A percentile compares a stretch with the other conserved stretches of the same genome.
These are phyloP conservation scores for Cercospora sojina DNA, from an alignment of 2,329 filamentous ascomycete genomes.

Conservation along the genomic window DNA sequence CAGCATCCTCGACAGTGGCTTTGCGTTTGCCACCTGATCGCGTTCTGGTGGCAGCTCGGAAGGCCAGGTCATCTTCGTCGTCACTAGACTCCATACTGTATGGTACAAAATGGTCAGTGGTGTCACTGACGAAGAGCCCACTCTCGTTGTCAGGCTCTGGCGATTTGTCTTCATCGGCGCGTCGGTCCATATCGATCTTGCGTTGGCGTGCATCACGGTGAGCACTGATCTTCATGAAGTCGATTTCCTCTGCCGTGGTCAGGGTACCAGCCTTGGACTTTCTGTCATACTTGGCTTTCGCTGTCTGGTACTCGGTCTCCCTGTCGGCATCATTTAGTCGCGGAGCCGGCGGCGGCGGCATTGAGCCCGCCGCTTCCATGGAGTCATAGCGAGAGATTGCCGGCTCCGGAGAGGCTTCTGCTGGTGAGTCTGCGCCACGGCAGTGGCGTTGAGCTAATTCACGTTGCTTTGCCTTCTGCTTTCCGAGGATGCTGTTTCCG, in stretches of 20 bases:
- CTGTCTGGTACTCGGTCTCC: conserved; percentile 10
- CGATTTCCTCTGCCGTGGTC: conserved; percentile 26
- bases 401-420: neutral
- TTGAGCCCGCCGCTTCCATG: neutral
- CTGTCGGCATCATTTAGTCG: neutral
- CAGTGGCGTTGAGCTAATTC: neutral
- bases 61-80: neutral
- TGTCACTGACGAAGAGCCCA: conserved; percentile 17
- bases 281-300: conserved; percentile 5
- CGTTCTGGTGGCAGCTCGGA: neutral
- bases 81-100: conserved; percentile 8
- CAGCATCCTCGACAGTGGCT: neutral
- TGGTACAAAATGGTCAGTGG: neutral
- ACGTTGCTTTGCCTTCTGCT: neutral
- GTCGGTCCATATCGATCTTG: conserved; percentile 24
- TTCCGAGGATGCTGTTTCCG: neutral
- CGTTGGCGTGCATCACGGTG: conserved; percentile 22
- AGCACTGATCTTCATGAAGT: conserved; percentile 25
- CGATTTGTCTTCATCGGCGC: conserved; percentile 14
- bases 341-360: conserved; percentile 5
- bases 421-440: neutral
- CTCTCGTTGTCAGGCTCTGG: conserved; percentile 16
- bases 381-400: neutral
- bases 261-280: conserved; percentile 21
- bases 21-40: conserved; percentile 9